A percentile compares a stretch with the other conserved stretches of the same genome.
These are phyloP conservation scores for Umbelopsis isabellina DNA, from an alignment of 192 early-diverging fungal genomes.

Conservation along the genomic window DNA sequence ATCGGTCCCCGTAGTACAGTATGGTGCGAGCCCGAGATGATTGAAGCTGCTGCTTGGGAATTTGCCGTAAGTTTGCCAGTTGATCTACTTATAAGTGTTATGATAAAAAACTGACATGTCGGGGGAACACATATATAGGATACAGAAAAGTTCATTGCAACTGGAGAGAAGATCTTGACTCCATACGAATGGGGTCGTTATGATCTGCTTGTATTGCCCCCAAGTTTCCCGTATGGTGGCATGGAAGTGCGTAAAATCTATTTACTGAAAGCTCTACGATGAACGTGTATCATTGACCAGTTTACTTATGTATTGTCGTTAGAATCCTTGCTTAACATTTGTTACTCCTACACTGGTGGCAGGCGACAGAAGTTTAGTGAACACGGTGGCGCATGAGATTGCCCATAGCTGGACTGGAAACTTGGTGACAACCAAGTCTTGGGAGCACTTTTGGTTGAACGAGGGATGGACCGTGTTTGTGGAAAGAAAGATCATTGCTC, in stretches of 20 bases:
- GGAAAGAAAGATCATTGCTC: constrained; percentile 85
- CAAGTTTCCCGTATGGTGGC: constrained; percentile 78
- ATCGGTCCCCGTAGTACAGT: constrained; percentile 94
- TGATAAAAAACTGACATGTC: not conserved
- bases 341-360: constrained; percentile 97
- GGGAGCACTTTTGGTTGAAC: constrained; percentile 91
- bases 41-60: constrained; percentile 92
- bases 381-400: constrained; percentile 95
- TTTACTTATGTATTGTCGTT: constrained; percentile 44
- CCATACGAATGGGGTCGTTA: constrained; percentile 97
- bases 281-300: not conserved
- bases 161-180: constrained; percentile 75
- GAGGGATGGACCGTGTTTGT: constrained; percentile 96
- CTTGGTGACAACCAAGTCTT: constrained; percentile 82
- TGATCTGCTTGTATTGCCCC: constrained; percentile 89
- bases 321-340: constrained; percentile 98
- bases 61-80: constrained; percentile 59
- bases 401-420: constrained; percentile 92
- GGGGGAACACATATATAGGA: constrained; percentile 23
- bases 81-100: not conserved
- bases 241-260: constrained; percentile 38
- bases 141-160: constrained; percentile 68
- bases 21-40: constrained; percentile 91
- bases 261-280: not conserved
- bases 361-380: constrained; percentile 90